Conservation (phyloP, 495 filamentous ascomycete species). For the Astrocystis sublimbata region DNA sequence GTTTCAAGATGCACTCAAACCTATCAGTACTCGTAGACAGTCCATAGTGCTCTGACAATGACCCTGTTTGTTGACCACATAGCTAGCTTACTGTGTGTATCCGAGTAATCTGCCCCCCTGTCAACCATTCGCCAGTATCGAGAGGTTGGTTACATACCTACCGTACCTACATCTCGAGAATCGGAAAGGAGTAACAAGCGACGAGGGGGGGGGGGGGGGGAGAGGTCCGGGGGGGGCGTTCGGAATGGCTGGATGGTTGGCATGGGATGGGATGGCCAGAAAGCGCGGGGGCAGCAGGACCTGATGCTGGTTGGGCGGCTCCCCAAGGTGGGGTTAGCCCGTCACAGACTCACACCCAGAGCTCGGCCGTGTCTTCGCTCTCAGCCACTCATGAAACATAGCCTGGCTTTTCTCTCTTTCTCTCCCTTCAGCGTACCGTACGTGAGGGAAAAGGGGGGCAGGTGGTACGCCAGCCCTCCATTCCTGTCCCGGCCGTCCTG, state of each 20-base stretch:
- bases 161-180: slow-evolving; percentile 5
- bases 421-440: no score
- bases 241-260: no score
- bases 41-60: no score
- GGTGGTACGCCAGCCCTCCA: slow-evolving; percentile 1
- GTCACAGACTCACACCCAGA: slow-evolving; percentile 9
- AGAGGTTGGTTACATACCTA: no score
- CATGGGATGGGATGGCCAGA: neutral
- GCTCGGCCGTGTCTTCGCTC: neutral
- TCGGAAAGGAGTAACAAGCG: neutral
- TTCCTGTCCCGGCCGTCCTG: neutral
- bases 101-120: neutral
- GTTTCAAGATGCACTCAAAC: neutral
- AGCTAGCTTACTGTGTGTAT: neutral
- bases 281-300: neutral
- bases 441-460: neutral
- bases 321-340: neutral
- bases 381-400: neutral
- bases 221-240: no score
- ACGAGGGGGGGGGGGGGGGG: no score
- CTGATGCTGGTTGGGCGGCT: slow-evolving; percentile 1
- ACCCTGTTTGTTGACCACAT: no score
- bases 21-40: neutral
- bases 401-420: neutral
- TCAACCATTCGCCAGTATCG: neutral